Conservation (phyloP, 1,139 yeast species). For the Nadsonia starkeyi-henricii region DNA sequence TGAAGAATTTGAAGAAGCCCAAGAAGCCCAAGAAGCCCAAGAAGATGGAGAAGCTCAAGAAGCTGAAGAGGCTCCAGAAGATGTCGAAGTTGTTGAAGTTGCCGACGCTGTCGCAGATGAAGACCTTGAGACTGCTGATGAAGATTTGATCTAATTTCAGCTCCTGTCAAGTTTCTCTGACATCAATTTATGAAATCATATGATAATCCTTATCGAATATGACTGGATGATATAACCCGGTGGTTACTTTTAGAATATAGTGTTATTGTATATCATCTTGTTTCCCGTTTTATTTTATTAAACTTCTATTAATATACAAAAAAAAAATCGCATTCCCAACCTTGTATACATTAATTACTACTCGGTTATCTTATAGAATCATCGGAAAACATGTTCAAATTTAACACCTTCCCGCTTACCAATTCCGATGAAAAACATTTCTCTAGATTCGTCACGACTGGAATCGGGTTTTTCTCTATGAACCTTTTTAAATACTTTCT, state of each 20-base stretch:
- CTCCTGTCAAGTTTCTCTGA: too few species aligned
- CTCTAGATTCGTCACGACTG: constrained; percentile 47
- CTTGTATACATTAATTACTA: too few species aligned
- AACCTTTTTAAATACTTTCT: constrained; percentile 46
- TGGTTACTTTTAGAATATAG: too few species aligned
- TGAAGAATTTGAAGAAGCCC: constrained; percentile 16
- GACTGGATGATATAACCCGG: too few species aligned
- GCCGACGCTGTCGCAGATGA: constrained; percentile 4
- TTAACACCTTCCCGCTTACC: constrained; percentile 35
- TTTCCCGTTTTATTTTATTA: too few species aligned
- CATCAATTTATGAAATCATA: too few species aligned
- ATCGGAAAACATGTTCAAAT: constrained; percentile 32
- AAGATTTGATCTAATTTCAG: too few species aligned
- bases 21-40: too few species aligned
- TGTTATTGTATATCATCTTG: too few species aligned
- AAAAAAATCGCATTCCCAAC: too few species aligned
- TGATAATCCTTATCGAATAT: too few species aligned
- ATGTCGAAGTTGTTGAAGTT: constrained; percentile 9
- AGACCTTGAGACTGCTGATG: constrained; percentile 6
- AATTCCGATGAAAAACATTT: constrained; percentile 56
- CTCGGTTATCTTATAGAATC: background rate
- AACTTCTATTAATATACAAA: too few species aligned
- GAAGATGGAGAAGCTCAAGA: constrained; percentile 2
- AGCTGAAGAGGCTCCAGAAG: background rate
- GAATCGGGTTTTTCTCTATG: constrained; percentile 45